Conservation (phyloP, 129 eudicot genomes). For the Tagetes erecta region DNA sequence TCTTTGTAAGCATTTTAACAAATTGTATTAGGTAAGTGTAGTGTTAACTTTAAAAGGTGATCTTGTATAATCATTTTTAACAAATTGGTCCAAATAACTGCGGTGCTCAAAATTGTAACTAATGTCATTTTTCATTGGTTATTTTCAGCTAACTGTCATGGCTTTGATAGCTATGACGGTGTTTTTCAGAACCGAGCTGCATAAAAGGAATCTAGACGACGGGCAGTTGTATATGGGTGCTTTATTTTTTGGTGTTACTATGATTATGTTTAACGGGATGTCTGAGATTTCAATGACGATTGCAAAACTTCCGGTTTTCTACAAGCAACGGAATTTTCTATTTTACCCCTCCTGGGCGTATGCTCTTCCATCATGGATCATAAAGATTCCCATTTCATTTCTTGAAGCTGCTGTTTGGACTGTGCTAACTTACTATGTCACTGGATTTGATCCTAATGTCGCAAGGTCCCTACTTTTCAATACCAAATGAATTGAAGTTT, state of each 20-base stretch:
- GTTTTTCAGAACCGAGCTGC: slow-evolving; percentile 67
- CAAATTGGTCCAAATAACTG: not conserved
- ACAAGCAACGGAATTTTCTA: slow-evolving; percentile 78
- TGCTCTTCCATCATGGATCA: slow-evolving; percentile 69
- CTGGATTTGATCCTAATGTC: slow-evolving; percentile 76
- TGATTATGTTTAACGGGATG: slow-evolving; percentile 63
- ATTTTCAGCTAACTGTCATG: slow-evolving; percentile 48
- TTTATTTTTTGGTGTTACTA: slow-evolving; percentile 38
- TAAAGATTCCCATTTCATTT: slow-evolving; percentile 59
- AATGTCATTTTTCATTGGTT: slow-evolving; percentile 2
- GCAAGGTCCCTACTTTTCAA: slow-evolving; percentile 47
- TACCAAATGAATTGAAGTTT: not conserved
- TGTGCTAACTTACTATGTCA: slow-evolving; percentile 57
- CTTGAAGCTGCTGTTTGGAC: slow-evolving; percentile 66
- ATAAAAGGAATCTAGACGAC: slow-evolving; percentile 31
- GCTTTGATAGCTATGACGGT: slow-evolving; percentile 54
- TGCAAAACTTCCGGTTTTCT: slow-evolving; percentile 77
- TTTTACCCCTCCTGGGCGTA: slow-evolving; percentile 83
- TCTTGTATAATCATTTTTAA: not conserved
- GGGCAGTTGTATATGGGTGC: slow-evolving; percentile 55
- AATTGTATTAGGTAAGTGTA: no score
- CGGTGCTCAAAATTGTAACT: slow-evolving; percentile 9
- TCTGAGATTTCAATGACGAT: slow-evolving; percentile 75
- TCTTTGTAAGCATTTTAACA: no score
- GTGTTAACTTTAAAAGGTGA: not conserved